These are phyloP conservation scores for Boletus sp. DNA, from an alignment of 1,284 basidiomycete species.

Conservation along the genomic window DNA sequence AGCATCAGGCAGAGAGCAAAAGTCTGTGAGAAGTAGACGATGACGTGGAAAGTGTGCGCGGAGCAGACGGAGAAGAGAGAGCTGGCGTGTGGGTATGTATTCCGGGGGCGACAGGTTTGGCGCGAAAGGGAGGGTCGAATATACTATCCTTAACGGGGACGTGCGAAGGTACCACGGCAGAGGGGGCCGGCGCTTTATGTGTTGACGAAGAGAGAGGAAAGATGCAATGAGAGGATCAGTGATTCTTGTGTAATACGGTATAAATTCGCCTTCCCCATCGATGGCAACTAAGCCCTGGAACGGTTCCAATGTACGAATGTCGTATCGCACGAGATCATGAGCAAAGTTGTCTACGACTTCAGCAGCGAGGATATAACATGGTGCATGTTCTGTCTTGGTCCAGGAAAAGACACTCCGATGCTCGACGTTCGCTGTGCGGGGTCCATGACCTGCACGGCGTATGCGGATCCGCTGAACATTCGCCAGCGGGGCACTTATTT, in stretches of 20 bases:
- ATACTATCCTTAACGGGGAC: slow-evolving; percentile 55
- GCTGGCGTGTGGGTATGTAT: slow-evolving; percentile 90
- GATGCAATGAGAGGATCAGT: slow-evolving; percentile 80
- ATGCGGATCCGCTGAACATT: slow-evolving; percentile 54
- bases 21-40: slow-evolving; percentile 90
- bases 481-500: slow-evolving; percentile 83
- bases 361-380: slow-evolving; percentile 91
- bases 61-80: slow-evolving; percentile 82
- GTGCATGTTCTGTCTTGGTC: slow-evolving; percentile 70
- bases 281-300: slow-evolving; percentile 84
- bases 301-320: slow-evolving; percentile 72
- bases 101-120: slow-evolving; percentile 90
- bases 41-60: slow-evolving; percentile 86
- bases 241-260: slow-evolving; percentile 80
- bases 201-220: slow-evolving; percentile 63
- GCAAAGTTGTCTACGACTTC: slow-evolving; percentile 98
- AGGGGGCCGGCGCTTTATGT: slow-evolving; percentile 51
- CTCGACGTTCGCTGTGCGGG: slow-evolving; percentile 63
- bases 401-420: slow-evolving; percentile 89
- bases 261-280: slow-evolving; percentile 81
- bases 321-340: slow-evolving; percentile 93
- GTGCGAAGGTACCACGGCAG: slow-evolving; percentile 55
- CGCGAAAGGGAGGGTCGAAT: slow-evolving; percentile 75
- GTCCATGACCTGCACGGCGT: slow-evolving; percentile 28
- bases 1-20: slow-evolving; percentile 83